Base-by-base conservation (phyloP, 305 asterid species). In the Solanum chacoense region DNA sequence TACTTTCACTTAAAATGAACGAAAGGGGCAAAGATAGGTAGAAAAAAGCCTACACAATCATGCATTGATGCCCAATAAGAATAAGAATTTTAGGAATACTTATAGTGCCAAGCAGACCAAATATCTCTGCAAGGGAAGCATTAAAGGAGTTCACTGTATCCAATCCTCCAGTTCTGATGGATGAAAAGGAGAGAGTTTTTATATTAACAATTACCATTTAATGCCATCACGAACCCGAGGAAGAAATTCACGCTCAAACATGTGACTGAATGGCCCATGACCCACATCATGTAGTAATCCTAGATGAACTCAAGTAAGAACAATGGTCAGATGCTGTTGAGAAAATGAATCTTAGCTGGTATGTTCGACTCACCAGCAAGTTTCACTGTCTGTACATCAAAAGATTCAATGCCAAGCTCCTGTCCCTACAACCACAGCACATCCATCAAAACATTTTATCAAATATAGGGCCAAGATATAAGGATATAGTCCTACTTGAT, bases 211-310 rank as follows among this genome's bases (percentile, higher is more conserved):
- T 93, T 86, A 95, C 99, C 99, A 96, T 90, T 94, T 93, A 83
- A 79, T 72, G 90, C 92, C 96, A 85, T 85, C 81, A 76, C 42
- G 88, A 90, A 95, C 96, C 90, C 92, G 91, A 22, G 98, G 98
- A 90, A 96, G 91, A 91, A 96, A 95, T 90, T 90, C 98, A 75
- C 91, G 94, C 93, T 96, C 98, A 93, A 96, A 96, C 94, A 89
- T 92, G 93, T 96, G 99, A 93, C 98, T 96, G 92, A 95, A 95
- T 90, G 99, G 99, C 87, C 99, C 99, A 89, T 96, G 99, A 76
- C 99, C 99, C 88, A 96, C 91, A 91, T 96, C 98, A 90, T 96
- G 99, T 87, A 96, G 95, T 91, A 96, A 93, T 90, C 99, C 99
- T 96, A 91, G 86, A 92, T 81, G 90, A 38, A 90, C 73, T 85